These are phyloP conservation scores for Xylaria multiplex DNA, from an alignment of 2,329 filamentous ascomycete genomes.

Conservation along the genomic window DNA sequence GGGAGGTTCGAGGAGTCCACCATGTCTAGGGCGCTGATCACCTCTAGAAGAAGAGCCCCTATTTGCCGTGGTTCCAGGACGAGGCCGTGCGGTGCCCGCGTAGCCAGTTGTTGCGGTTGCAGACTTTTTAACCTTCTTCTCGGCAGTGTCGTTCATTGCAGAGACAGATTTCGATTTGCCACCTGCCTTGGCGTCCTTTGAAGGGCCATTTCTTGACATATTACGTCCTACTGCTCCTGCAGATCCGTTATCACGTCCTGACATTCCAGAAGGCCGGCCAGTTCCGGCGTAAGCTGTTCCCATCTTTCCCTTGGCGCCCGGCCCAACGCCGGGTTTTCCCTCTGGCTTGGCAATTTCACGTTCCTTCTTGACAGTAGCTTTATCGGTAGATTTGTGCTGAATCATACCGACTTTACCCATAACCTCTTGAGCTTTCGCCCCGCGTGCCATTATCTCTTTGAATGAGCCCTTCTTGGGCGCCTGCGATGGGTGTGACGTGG, in stretches of 20 bases:
- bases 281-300: conserved; percentile 44
- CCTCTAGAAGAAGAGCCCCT: conserved; percentile 43
- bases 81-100: conserved; percentile 71
- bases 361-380: conserved; percentile 66
- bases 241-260: conserved; percentile 39
- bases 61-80: conserved; percentile 53
- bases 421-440: conserved; percentile 70
- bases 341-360: conserved; percentile 59
- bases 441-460: conserved; percentile 77
- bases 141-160: conserved; percentile 53
- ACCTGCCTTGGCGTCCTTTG: conserved; percentile 41
- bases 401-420: conserved; percentile 75
- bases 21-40: conserved; percentile 37
- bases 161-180: conserved; percentile 45
- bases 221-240: conserved; percentile 35
- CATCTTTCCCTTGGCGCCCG: conserved; percentile 47
- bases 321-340: conserved; percentile 48
- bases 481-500: conserved; percentile 47
- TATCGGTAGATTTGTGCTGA: conserved; percentile 78
- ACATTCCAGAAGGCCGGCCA: conserved; percentile 33
- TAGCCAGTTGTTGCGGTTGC: conserved; percentile 72
- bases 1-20: conserved; percentile 53
- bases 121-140: conserved; percentile 71
- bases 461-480: conserved; percentile 77
- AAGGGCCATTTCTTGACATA: conserved; percentile 39